Evolutionary conservation across 2,329 filamentous ascomycete species (phyloP), one percentile per base, ranked within the genome.

Genomic region (Fusarium sp.): DNA sequence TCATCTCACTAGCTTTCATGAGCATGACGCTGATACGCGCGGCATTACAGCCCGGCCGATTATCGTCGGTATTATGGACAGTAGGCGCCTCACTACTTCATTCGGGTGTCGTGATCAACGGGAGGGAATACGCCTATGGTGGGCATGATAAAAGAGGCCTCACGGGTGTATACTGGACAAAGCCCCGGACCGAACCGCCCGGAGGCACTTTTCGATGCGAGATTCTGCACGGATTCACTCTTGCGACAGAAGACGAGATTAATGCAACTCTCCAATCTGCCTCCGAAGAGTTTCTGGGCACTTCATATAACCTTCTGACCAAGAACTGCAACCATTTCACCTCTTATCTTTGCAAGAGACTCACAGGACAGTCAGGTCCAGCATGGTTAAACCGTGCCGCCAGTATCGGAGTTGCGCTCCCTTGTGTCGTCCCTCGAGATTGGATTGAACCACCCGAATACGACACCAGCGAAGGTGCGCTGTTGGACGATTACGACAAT

Each of bases 271-370:
- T 97, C 49, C 89, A 88, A 76, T 85, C 86, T 64, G 92, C 91
- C 18, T 94, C 92, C 3, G 88, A 92, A 47, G 87, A 91, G 75
- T 97, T 96, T 77, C 87, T 91, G 64, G 94, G 94, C 31, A 91
- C 91, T 0, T 88, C 89, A 20, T 96, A 97, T 82, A 96, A 96
- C 78, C 88, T 97, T 20, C 87, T 97, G 49, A 94, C 91, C 26
- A 91, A 91, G 76, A 97, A 97, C 82, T 97, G 94, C 87, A 97
- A 97, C 81, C 94, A 97, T 81, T 97, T 97, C 81, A 96, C 94
- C 5, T 90, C 90, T 26, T 90, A 92, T 77, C 87, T 97, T 24
- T 95, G 93, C 82, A 86, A 92, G 80, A 89, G 89, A 74, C 87
- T 97, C 62, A 96, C 93, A 5, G 90, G 91, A 11, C 88, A 89